Evolutionary conservation across 2,329 filamentous ascomycete species (phyloP).

Genomic region (Claviceps africana): DNA sequence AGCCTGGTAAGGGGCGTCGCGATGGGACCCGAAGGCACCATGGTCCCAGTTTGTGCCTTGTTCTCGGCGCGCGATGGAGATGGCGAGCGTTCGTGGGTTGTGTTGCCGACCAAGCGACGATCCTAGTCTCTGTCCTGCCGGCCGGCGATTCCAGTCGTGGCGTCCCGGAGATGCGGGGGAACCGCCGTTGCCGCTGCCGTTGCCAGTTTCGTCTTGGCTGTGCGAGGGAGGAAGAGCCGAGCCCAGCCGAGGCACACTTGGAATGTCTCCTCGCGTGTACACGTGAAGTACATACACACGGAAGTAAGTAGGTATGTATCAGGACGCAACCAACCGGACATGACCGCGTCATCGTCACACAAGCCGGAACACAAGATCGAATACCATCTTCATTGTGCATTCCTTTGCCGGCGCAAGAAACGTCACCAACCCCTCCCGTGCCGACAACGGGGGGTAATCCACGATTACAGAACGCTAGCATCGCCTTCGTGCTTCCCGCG

Average conservation of each 20-base stretch:
- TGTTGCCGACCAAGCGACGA: neutral
- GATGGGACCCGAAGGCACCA: conserved; percentile 39
- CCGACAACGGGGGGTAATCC: too few relatives aligned
- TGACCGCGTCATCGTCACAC: too few relatives aligned
- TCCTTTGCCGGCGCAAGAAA: neutral
- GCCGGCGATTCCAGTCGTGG: neutral
- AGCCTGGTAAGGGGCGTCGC: conserved; percentile 66
- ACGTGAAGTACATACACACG: too few relatives aligned
- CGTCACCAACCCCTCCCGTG: neutral
- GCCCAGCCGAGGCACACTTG: conserved; percentile 5
- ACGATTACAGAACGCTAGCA: too few relatives aligned
- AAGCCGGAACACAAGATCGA: too few relatives aligned
- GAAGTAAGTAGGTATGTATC: too few relatives aligned
- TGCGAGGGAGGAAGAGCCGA: too few relatives aligned
- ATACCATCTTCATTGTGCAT: neutral
- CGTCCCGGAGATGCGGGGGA: conserved; percentile 3
- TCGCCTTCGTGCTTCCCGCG: too few relatives aligned
- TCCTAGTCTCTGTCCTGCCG: too few relatives aligned
- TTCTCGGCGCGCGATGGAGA: neutral
- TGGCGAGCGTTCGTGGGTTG: neutral
- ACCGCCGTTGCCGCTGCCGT: conserved; percentile 3
- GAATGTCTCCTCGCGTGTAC: too few relatives aligned
- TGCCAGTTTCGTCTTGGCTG: too few relatives aligned
- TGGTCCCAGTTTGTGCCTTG: conserved; percentile 9
- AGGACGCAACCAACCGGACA: too few relatives aligned